Conservation (phyloP, 306 rosid species). For the Quercus suber region DNA sequence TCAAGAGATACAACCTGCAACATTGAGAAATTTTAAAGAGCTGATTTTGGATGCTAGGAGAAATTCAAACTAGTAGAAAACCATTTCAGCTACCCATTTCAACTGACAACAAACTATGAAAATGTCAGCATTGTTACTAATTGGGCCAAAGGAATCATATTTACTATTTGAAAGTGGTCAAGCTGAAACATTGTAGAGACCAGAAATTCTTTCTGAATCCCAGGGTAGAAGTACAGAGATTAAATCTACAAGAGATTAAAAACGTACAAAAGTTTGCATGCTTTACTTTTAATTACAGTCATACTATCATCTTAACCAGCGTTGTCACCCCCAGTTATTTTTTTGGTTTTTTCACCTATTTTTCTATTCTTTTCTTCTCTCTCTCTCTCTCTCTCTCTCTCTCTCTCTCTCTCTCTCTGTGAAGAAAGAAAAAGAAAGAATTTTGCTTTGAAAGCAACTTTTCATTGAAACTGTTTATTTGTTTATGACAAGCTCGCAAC, state of each 20-base stretch:
- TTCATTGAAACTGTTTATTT: not conserved
- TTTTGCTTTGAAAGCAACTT: not conserved
- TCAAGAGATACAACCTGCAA: slow-evolving; percentile 86
- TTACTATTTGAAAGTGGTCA: not conserved
- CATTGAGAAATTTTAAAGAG: slow-evolving; percentile 14
- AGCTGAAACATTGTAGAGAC: not conserved
- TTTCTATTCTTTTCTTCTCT: not conserved
- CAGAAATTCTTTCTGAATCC: not conserved
- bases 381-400: not conserved
- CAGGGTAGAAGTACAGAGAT: not conserved
- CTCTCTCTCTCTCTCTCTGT: no score
- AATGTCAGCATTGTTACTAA: slow-evolving; percentile 1
- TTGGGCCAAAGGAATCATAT: not conserved
- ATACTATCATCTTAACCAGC: not conserved
- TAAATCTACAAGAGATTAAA: not conserved
- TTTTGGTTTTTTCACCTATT: not conserved
- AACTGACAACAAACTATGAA: slow-evolving; percentile 10
- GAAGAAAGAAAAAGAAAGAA: not conserved
- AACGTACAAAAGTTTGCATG: not conserved
- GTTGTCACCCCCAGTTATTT: not conserved
- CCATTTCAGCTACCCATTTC: slow-evolving; percentile 2
- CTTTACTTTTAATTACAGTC: not conserved
- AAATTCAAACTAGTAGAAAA: slow-evolving; percentile 9
- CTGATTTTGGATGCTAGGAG: slow-evolving; percentile 18
- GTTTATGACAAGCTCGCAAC: not conserved